phyloP scores from a whole-genome alignment of 1,284 basidiomycete genomes.

The Cryptococcus neoformans region DNA sequence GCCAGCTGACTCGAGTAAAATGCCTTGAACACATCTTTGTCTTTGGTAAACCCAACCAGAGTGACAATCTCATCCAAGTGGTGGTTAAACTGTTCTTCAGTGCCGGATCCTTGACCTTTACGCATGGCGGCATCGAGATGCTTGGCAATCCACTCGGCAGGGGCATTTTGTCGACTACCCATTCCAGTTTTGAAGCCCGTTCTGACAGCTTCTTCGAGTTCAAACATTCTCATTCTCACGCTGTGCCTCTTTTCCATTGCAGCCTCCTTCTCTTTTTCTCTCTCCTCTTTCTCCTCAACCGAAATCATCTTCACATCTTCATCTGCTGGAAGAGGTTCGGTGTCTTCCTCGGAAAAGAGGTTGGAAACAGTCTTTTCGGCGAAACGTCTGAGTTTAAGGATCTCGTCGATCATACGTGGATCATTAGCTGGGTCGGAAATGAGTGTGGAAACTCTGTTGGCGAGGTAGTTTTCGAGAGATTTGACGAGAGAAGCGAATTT shows the following conservation, averaged over 20 bases:
- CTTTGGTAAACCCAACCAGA: conserved; percentile 78
- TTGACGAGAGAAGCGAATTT: conserved; percentile 49
- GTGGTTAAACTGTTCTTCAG: conserved; percentile 66
- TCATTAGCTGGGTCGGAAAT: conserved; percentile 58
- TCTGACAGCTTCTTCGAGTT: conserved; percentile 49
- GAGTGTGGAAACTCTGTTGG: conserved; percentile 30
- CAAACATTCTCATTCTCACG: conserved; percentile 14
- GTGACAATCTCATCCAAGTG: conserved; percentile 72
- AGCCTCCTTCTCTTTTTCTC: conserved; percentile 5
- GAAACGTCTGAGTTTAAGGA: conserved; percentile 68
- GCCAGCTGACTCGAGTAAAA: conserved; percentile 91
- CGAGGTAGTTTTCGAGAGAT: conserved; percentile 61
- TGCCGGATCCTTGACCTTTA: conserved; percentile 70
- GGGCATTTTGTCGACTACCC: conserved; percentile 75
- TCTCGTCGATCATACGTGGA: conserved; percentile 66
- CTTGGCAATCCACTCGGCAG: conserved; percentile 93
- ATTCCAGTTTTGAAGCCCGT: conserved; percentile 81
- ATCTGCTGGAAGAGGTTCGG: conserved; percentile 32
- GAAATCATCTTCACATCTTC: conserved; percentile 2
- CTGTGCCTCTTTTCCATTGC: conserved; percentile 2
- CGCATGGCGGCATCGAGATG: conserved; percentile 83
- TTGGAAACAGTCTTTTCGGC: conserved; percentile 56
- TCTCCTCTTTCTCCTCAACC: conserved; percentile 4
- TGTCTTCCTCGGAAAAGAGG: conserved; percentile 49
- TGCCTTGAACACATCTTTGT: conserved; percentile 90